These are phyloP conservation scores for Sphaceloma murrayae DNA, from an alignment of 2,329 filamentous ascomycete species.

Conservation along the genomic window DNA sequence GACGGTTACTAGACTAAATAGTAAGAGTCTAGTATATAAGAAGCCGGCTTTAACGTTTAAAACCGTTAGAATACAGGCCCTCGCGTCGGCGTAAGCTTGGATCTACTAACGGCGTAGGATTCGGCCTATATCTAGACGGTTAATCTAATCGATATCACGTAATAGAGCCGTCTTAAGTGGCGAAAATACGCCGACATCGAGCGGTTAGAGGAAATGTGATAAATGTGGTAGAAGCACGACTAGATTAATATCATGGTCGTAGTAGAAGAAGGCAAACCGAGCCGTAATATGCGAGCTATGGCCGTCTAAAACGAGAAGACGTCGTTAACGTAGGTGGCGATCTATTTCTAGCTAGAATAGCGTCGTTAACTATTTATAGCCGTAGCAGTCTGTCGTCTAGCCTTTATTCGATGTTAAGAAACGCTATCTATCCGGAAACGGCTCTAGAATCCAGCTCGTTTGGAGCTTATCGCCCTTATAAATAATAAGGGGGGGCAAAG, in stretches of 20 bases:
- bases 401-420: not conserved
- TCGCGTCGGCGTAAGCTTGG: not conserved
- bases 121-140: not conserved
- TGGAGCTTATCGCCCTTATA: not conserved
- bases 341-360: not conserved
- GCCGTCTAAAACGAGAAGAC: not conserved
- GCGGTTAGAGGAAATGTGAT: not conserved
- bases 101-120: not conserved
- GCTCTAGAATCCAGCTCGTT: not conserved
- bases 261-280: not conserved
- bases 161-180: not conserved
- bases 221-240: not conserved
- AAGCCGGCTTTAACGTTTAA: not conserved
- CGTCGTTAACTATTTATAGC: not conserved
- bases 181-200: not conserved
- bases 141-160: not conserved
- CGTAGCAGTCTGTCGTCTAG: not conserved
- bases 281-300: not conserved
- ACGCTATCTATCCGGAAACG: not conserved
- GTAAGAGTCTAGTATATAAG: not conserved
- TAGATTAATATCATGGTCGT: not conserved
- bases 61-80: not conserved
- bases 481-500: not conserved
- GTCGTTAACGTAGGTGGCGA: not conserved
- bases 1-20: not conserved